A percentile compares a stretch with the other conserved stretches of the same genome.
phyloP scores from a whole-genome alignment of 106 monocot species.

The Dendrobium catenatum region DNA sequence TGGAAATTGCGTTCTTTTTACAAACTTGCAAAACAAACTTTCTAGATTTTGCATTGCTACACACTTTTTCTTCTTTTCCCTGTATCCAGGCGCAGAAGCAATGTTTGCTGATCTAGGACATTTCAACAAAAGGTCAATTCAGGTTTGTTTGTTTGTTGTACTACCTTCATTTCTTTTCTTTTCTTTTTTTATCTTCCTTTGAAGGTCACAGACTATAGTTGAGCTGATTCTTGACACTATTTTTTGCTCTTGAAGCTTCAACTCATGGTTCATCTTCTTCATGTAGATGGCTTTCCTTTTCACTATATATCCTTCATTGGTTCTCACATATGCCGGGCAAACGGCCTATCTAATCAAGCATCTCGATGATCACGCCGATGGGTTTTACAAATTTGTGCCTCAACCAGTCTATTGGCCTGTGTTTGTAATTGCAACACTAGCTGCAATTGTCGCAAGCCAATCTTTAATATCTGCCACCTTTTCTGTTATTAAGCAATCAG shows the following conservation, averaged over 20 bases:
- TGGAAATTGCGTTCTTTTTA: neutral
- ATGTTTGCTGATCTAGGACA: conserved; percentile 95
- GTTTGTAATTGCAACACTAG: conserved; percentile 60
- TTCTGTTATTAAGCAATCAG: conserved; percentile 73
- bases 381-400: conserved; percentile 74
- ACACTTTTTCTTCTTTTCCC: neutral
- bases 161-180: no score
- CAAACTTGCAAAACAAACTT: neutral
- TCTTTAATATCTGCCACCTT: conserved; percentile 87
- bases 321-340: conserved; percentile 78
- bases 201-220: no score
- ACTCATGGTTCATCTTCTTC: neutral
- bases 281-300: conserved; percentile 70
- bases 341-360: conserved; percentile 67
- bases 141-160: conserved; percentile 23
- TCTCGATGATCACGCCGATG: conserved; percentile 37
- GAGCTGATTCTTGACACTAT: no score
- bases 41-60: neutral
- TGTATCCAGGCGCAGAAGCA: conserved; percentile 61
- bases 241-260: no score
- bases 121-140: conserved; percentile 84
- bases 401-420: conserved; percentile 67
- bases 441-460: conserved; percentile 85
- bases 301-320: conserved; percentile 74
- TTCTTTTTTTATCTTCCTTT: neutral